Evolutionary conservation across 805 yeast species (phyloP), one percentile per base, ranked within the genome.

Genomic region (Metschnikowia santaceciliae): DNA sequence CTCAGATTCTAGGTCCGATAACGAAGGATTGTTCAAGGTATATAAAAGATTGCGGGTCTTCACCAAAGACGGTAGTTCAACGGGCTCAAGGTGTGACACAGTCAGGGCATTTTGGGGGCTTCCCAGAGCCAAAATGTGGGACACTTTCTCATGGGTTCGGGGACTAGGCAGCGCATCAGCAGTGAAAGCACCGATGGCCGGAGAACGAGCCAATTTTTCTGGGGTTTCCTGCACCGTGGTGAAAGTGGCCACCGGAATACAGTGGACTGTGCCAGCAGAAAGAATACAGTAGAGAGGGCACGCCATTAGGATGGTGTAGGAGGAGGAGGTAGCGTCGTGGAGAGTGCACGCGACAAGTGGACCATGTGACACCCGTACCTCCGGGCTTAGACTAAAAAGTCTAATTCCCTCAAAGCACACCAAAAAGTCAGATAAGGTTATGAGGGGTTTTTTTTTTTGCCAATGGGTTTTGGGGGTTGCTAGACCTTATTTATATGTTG

Each of bases 1-100:
- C 32, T 58, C 62, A 4, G 61, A 57, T 34, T 70, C 75, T n/a
- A 69, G 49, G 50, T 71, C 75, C 3, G 73, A 68, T 22, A 67
- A 53, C 14, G 70, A 65, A 32, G 75, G 74, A 52, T 71, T 70
- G 53, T 71, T 71, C 34, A 71, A 57, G 37, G 67, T 61, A 56
- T 71, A 71, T 19, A 71, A 52, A 6, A 71, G 61, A 52, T 70
- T 71, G 44, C 62, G 63, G 47, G 67, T 51, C 23, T 56, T 54
- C 39, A 53, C 33, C 41, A 44, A 44, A 15, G 47, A 44, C 47
- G 47, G 47, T 17, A 44, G 47, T 23, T 40, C 34, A 3, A 20
- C 43, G 11, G 14, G 53, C 20, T 50, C 37, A 23, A 7, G n/a
- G 13, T 39, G 32, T 14, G 32, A 17, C 32, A 10, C 15, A 6